Base-by-base conservation (phyloP, 2,329 filamentous ascomycete species). In the Fonsecaea multimorphosa region DNA sequence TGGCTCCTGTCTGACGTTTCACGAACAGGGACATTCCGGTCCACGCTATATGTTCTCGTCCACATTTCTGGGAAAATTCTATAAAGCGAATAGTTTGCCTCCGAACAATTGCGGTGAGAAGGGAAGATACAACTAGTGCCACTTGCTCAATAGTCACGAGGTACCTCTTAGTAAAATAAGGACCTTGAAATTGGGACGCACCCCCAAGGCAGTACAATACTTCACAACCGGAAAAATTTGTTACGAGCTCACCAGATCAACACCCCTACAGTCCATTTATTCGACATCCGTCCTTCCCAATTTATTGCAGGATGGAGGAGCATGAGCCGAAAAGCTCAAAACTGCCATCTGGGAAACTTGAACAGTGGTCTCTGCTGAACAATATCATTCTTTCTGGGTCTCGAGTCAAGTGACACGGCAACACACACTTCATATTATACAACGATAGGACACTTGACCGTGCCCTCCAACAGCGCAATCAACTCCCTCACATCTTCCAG, bases 311-410 rank as follows among this genome's bases (percentile, higher is more conserved):
- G 29, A 8, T 31, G 29, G 3, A 31, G 29, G 29, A 8, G 29
- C 29, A 31, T 31, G 29, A 31, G 31, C 11, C 38, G n/a, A 16
- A 14, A 34, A n/a, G n/a, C 38, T 58, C 38, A 58, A n/a, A 8
- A 58, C 56, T n/a, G 40, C 38, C 60, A 63, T 63, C 60, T 57
- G 60, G 36, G n/a, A n/a, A 68, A 68, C 53, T 70, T 70, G 46
- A 70, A 63, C 52, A 68, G 32, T n/a, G n/a, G 38, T 70, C 66
- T 1, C 63, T 65, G 24, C 36, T 70, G 6, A n/a, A 83, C 73
- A 69, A 84, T 79, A 58, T 81, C 78, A 2, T 79, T 72, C 68
- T 81, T 77, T n/a, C n/a, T n/a, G n/a, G n/a, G n/a, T n/a, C n/a
- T n/a, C n/a, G n/a, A n/a, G n/a, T n/a, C n/a, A 31, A 31, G 11